Evolutionary conservation across 169 alveolate genomes (phyloP).

Genomic region (Cyclospora cayetanensis): DNA sequence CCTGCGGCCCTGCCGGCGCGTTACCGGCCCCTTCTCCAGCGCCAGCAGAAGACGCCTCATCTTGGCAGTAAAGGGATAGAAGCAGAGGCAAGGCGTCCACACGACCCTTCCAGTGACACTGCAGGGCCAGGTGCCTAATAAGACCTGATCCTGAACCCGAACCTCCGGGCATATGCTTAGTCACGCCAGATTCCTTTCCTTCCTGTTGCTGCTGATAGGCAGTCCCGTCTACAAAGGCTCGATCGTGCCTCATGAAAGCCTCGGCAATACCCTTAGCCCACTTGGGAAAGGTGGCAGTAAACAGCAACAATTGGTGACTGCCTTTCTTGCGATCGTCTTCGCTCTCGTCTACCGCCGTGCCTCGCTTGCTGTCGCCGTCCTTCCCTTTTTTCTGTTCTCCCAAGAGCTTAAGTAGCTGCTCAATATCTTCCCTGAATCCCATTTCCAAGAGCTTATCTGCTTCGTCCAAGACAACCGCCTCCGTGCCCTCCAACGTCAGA

Average conservation of each 20-base stretch:
- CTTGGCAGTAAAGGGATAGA: constrained; percentile 75
- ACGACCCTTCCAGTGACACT: constrained; percentile 86
- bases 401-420: constrained; percentile 81
- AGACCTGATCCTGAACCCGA: background rate
- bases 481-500: background rate
- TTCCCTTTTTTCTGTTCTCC: background rate
- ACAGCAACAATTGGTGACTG: constrained; percentile 85
- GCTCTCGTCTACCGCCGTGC: background rate
- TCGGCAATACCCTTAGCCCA: constrained; percentile 89
- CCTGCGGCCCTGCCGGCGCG: background rate
- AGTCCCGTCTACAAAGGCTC: constrained; percentile 24
- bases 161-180: background rate
- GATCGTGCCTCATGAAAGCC: constrained; percentile 73
- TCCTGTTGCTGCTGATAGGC: background rate
- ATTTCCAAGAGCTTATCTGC: constrained; percentile 90
- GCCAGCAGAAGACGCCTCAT: background rate
- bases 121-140: constrained; percentile 84
- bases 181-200: background rate
- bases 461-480: constrained; percentile 81
- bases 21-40: background rate
- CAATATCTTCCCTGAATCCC: constrained; percentile 87
- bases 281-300: constrained; percentile 92
- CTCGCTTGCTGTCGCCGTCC: background rate
- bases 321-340: background rate
- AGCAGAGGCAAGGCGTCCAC: constrained; percentile 88